Percentiles rank a stretch among this genome's conserved stretches.
These are phyloP conservation scores for Beta corolliflora DNA, from an alignment of 179 eudicot species.

Conservation along the genomic window DNA sequence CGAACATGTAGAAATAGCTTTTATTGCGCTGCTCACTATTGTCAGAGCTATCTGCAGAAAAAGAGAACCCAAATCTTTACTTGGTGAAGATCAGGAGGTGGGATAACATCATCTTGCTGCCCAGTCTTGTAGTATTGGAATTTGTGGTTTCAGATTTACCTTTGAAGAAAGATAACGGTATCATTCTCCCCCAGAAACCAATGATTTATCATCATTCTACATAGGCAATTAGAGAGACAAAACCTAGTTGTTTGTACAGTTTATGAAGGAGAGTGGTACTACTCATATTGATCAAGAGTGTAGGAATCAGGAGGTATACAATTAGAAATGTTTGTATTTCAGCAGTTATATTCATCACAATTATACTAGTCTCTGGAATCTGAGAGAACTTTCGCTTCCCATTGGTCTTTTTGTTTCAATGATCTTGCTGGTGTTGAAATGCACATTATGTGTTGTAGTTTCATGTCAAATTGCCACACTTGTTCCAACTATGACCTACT, in stretches of 20 bases:
- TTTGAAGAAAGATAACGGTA: not conserved
- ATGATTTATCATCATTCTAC: not conserved
- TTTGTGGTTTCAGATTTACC: not conserved
- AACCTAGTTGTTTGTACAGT: slow-evolving; percentile 24
- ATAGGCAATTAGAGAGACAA: not conserved
- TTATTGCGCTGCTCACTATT: slow-evolving; percentile 56
- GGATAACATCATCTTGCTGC: slow-evolving; percentile 16
- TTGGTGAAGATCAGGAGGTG: slow-evolving; percentile 19
- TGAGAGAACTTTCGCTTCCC: not conserved
- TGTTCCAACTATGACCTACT: not conserved
- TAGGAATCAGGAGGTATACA: slow-evolving; percentile 14
- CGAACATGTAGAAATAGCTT: slow-evolving; percentile 70
- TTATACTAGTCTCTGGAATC: slow-evolving; percentile 6
- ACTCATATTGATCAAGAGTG: slow-evolving; percentile 9
- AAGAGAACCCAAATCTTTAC: slow-evolving; percentile 23
- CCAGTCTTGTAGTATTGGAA: not conserved
- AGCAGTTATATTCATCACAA: not conserved
- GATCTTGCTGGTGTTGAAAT: not conserved
- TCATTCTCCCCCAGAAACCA: not conserved
- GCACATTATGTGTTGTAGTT: not conserved
- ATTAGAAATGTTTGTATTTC: not conserved
- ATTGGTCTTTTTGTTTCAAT: not conserved
- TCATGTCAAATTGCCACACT: not conserved
- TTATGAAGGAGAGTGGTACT: not conserved
- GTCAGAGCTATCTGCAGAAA: slow-evolving; percentile 53